phyloP scores from a whole-genome alignment of 202 grass and related monocot genomes.

The Panicum virgatum region DNA sequence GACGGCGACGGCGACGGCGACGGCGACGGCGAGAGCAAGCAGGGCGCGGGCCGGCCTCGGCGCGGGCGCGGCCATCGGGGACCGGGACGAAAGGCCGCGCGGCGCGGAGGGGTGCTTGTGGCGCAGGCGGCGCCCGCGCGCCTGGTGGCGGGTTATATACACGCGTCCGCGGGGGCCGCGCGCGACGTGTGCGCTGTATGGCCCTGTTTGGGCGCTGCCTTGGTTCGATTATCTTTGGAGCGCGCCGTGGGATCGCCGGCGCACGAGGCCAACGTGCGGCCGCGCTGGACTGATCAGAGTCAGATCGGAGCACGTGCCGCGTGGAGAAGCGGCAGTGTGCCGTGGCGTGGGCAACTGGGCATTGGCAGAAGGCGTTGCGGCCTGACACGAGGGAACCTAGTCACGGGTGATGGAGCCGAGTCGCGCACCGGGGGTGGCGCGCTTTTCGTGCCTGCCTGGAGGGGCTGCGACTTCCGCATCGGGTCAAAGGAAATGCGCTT shows the following conservation, averaged over 20 bases:
- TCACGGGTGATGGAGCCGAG: background rate
- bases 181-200: conserved; percentile 12
- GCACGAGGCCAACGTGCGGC: conserved; percentile 31
- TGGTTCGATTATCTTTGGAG: background rate
- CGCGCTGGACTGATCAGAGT: too few species aligned
- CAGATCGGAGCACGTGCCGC: background rate
- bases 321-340: background rate
- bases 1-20: too few species aligned
- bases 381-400: background rate
- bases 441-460: background rate
- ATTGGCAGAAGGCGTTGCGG: background rate
- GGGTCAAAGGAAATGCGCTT: background rate
- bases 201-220: conserved; percentile 6
- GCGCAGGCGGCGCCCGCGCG: background rate
- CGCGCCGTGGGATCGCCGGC: background rate
- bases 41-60: background rate
- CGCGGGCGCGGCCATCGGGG: background rate
- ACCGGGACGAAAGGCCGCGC: background rate
- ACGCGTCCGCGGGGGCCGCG: background rate
- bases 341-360: background rate
- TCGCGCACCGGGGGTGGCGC: background rate
- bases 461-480: background rate
- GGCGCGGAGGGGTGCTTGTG: background rate
- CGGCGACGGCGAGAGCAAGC: background rate
- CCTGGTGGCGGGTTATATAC: conserved; percentile 34